Conservation (phyloP, 2,329 filamentous ascomycete genomes). For the Pseudocercospora eumusae region DNA sequence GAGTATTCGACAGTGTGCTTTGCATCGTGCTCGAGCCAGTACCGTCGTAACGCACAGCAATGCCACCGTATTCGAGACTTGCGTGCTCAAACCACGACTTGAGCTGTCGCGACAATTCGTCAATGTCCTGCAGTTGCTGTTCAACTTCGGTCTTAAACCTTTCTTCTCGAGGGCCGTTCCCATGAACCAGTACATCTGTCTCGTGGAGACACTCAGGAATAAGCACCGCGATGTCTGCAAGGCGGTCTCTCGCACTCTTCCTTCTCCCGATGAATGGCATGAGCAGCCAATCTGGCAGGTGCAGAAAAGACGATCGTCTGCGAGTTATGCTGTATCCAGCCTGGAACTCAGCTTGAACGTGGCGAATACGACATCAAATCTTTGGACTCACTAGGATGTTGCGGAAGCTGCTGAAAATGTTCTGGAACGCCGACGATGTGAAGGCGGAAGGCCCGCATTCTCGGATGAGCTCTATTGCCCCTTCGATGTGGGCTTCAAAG, state of each 20-base stretch:
- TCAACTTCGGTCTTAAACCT: background rate
- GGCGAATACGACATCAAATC: background rate
- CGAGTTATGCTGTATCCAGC: background rate
- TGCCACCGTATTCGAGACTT: background rate
- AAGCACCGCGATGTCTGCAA: background rate
- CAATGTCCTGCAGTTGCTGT: background rate
- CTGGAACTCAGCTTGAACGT: background rate
- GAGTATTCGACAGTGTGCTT: background rate
- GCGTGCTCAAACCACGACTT: background rate
- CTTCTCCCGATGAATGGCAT: background rate
- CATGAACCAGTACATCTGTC: background rate
- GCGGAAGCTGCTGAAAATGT: background rate
- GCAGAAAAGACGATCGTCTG: background rate
- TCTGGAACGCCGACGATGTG: background rate
- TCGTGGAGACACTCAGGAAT: background rate
- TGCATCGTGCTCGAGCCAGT: background rate
- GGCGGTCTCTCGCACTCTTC: background rate
- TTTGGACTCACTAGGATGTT: background rate
- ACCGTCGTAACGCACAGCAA: background rate
- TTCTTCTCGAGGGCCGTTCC: background rate
- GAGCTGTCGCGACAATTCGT: background rate
- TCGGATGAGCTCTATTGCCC: background rate
- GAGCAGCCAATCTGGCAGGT: background rate
- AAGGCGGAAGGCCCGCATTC: background rate
- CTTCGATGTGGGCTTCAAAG: background rate